A percentile compares a stretch with the other conserved stretches of the same genome.
Evolutionary conservation across 2,329 filamentous ascomycete species (phyloP).

Genomic region (Pestalotiopsis sp.): DNA sequence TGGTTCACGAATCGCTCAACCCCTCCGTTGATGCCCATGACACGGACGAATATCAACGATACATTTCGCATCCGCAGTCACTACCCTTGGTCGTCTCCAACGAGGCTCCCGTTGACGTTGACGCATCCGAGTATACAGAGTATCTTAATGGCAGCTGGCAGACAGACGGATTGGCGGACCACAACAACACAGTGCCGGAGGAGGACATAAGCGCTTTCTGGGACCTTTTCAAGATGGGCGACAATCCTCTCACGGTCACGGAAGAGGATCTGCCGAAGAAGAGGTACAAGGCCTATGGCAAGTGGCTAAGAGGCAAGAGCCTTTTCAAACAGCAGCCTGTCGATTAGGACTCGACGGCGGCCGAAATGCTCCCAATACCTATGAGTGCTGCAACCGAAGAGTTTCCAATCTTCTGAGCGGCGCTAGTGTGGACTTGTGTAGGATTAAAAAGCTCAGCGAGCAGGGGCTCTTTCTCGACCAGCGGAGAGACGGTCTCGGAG

Average conservation of each 20-base stretch:
- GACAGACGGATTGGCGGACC: conserved; percentile 54
- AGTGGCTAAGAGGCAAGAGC: conserved; percentile 94
- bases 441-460: conserved; percentile 33
- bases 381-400: conserved; percentile 22
- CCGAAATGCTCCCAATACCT: conserved; percentile 15
- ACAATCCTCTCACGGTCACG: conserved; percentile 84
- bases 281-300: conserved; percentile 92
- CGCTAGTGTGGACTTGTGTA: neutral
- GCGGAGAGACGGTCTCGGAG: conserved; percentile 29
- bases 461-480: conserved; percentile 38
- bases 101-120: conserved; percentile 61
- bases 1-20: conserved; percentile 83
- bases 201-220: conserved; percentile 73
- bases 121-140: conserved; percentile 71
- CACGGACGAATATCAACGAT: conserved; percentile 83
- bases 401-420: neutral
- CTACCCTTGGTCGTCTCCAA: conserved; percentile 80
- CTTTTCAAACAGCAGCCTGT: conserved; percentile 88
- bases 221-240: conserved; percentile 74
- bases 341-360: conserved; percentile 42
- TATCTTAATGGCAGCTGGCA: conserved; percentile 74
- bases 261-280: conserved; percentile 89
- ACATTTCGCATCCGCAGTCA: conserved; percentile 86
- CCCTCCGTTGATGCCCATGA: conserved; percentile 78
- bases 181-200: conserved; percentile 42